These are phyloP conservation scores for Aureobasidium pullulans DNA, from an alignment of 2,329 filamentous ascomycete genomes.

Conservation along the genomic window DNA sequence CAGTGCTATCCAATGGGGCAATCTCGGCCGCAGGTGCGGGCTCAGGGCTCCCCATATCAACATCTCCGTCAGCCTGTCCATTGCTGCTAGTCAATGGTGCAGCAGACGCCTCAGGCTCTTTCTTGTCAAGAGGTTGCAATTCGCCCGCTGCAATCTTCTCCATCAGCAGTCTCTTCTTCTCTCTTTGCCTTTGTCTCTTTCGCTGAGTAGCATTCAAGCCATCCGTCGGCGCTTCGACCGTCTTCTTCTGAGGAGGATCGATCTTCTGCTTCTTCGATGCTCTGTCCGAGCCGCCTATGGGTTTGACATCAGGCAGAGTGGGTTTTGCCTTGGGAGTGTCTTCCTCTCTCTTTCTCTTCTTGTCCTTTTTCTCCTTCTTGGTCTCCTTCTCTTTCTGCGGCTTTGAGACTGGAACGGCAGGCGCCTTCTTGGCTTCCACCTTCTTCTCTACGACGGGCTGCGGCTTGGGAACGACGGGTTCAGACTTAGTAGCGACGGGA, in stretches of 20 bases:
- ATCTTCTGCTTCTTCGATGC: background rate
- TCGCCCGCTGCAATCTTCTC: background rate
- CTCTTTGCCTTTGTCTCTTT: background rate
- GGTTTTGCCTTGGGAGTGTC: background rate
- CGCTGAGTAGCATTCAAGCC: no score
- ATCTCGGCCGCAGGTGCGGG: background rate
- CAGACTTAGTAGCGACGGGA: background rate
- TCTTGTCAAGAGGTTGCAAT: background rate
- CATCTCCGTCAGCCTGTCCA: background rate
- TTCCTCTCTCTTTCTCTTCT: constrained; percentile 11
- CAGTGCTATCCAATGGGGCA: background rate
- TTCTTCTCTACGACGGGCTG: background rate
- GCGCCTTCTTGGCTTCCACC: background rate
- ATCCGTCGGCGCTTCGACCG: background rate
- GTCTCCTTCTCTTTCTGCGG: background rate
- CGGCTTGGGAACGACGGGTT: background rate
- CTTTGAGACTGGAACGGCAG: background rate
- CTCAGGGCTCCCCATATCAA: background rate
- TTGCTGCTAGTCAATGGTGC: background rate
- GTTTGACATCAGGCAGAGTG: background rate
- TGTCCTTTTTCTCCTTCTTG: constrained; percentile 5
- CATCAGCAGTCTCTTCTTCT: background rate
- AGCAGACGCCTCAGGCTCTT: background rate
- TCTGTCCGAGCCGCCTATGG: background rate
- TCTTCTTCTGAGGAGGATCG: background rate